Percentiles rank a stretch among this genome's conserved stretches.
phyloP scores from a whole-genome alignment of 2,329 filamentous ascomycete species.

The Alternaria arborescens region DNA sequence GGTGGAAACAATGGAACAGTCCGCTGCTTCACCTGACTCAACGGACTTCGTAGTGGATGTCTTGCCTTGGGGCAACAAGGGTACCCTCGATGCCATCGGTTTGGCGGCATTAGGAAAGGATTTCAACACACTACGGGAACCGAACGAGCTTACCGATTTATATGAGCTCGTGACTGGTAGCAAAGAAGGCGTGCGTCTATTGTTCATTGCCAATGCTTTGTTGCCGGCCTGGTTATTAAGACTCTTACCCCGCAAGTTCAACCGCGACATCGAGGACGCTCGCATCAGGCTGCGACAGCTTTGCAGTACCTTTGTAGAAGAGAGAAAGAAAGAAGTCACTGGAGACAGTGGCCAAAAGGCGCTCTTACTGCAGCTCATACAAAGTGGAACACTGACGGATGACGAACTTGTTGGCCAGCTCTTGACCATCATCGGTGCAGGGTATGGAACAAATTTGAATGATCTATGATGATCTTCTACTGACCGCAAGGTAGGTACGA shows the following conservation, averaged over 20 bases:
- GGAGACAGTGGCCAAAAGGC: not conserved
- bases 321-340: not conserved
- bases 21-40: not conserved
- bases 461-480: no score
- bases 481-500: not conserved
- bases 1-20: not conserved
- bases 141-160: not conserved
- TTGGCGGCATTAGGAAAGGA: constrained; percentile 2
- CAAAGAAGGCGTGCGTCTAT: not conserved
- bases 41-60: not conserved
- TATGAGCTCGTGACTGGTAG: constrained; percentile 3
- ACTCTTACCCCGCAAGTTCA: not conserved
- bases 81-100: constrained; percentile 2
- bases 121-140: not conserved
- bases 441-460: not conserved
- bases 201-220: not conserved
- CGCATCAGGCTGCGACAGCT: not conserved
- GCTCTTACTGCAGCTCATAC: constrained; percentile 3
- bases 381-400: not conserved
- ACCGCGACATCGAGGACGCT: not conserved
- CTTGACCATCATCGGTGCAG: not conserved
- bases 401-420: not conserved
- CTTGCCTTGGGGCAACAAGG: not conserved
- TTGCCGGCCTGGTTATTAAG: not conserved
- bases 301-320: not conserved